A percentile compares a stretch with the other conserved stretches of the same genome.
Conservation (phyloP, 2,329 filamentous ascomycete species). For the Epichloe bromicola region DNA sequence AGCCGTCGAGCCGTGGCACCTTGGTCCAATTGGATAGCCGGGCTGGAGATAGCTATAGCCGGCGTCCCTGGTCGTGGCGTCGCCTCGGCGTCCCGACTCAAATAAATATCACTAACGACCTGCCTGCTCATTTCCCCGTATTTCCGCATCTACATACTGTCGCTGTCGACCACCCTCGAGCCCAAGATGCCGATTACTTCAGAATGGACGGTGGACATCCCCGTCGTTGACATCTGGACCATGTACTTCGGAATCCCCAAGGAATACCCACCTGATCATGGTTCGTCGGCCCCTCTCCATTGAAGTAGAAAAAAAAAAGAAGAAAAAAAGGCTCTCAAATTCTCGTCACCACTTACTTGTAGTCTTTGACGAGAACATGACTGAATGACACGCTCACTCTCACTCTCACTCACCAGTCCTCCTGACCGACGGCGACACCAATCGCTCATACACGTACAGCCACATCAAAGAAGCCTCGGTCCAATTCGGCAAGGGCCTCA, state of each 20-base stretch:
- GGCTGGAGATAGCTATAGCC: no score
- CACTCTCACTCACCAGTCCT: slow-evolving; percentile 43
- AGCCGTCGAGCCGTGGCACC: background rate
- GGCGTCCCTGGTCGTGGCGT: no score
- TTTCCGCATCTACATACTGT: background rate
- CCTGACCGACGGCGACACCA: slow-evolving; percentile 62
- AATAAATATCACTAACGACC: no score
- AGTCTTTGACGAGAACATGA: background rate
- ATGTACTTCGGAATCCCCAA: slow-evolving; percentile 59
- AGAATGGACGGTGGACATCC: slow-evolving; percentile 54
- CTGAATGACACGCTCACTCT: background rate
- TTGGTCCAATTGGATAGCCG: background rate
- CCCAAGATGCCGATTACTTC: slow-evolving; percentile 57
- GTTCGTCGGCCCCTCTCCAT: slow-evolving; percentile 29
- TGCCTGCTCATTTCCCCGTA: background rate
- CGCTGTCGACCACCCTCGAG: background rate
- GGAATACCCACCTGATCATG: slow-evolving; percentile 62
- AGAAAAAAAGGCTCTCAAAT: background rate
- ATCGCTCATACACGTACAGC: slow-evolving; percentile 54
- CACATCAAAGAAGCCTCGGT: slow-evolving; percentile 52
- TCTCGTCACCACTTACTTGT: background rate
- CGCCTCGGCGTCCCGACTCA: no score
- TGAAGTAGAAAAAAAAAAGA: background rate
- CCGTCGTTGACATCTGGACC: slow-evolving; percentile 64
- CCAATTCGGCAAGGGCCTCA: slow-evolving; percentile 71